Percentiles rank a stretch among this genome's conserved stretches.
These are phyloP conservation scores for Handroanthus guayacan DNA, from an alignment of 257 asterid genomes.

Conservation along the genomic window DNA sequence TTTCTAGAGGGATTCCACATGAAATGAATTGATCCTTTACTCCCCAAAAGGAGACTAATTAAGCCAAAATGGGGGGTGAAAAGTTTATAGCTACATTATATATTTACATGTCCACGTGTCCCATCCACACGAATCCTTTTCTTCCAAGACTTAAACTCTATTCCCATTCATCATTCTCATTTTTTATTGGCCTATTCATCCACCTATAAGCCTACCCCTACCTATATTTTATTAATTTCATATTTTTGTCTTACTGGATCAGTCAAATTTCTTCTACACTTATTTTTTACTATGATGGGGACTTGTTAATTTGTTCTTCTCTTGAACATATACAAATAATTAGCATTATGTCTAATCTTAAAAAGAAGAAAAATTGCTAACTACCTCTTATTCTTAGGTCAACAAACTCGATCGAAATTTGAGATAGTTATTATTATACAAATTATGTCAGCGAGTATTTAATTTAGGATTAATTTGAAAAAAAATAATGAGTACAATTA, in stretches of 20 bases:
- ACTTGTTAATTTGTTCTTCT: no score
- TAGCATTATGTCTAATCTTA: no score
- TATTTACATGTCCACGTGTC: slow-evolving; percentile 34
- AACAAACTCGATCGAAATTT: no score
- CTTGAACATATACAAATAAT: no score
- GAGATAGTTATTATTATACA: no score
- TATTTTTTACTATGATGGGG: slow-evolving; percentile 9
- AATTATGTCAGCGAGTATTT: no score
- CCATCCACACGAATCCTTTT: slow-evolving; percentile 37
- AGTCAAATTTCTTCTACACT: slow-evolving; percentile 10
- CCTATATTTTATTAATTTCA: neutral
- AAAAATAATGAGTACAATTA: no score
- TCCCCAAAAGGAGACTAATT: slow-evolving; percentile 30
- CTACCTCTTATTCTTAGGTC: no score
- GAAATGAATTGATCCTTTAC: slow-evolving; percentile 9
- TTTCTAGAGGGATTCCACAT: slow-evolving; percentile 43
- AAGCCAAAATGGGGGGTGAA: slow-evolving; percentile 1
- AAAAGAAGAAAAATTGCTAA: no score
- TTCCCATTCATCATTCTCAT: slow-evolving; percentile 1
- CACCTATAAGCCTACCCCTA: slow-evolving; percentile 17
- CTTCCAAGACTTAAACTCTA: slow-evolving; percentile 49
- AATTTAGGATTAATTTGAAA: no score
- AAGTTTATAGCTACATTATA: neutral
- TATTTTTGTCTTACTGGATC: neutral
- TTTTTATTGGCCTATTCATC: slow-evolving; percentile 22